Percentiles rank a stretch among this genome's conserved stretches.
phyloP scores from a whole-genome alignment of 164 flowering plant genomes.

The Vitis labrusca region DNA sequence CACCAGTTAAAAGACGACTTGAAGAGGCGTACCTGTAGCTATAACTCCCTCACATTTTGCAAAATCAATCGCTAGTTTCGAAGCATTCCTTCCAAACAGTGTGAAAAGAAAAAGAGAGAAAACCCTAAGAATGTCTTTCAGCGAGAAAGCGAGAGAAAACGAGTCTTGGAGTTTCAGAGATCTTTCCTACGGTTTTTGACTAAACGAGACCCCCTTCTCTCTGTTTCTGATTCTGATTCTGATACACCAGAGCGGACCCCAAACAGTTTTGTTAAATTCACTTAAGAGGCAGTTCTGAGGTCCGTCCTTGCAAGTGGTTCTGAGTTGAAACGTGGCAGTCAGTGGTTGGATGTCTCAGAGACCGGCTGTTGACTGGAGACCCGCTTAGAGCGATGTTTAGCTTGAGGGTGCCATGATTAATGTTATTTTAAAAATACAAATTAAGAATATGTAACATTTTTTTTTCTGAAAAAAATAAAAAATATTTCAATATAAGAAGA shows the following conservation, averaged over 20 bases:
- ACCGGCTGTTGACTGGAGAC: neutral
- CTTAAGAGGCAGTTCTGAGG: conserved; percentile 16
- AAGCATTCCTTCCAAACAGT: neutral
- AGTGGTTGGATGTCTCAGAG: neutral
- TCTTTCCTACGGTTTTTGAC: conserved; percentile 2
- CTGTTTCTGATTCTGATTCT: neutral
- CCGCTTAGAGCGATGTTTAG: too few relatives aligned
- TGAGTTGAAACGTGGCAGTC: neutral
- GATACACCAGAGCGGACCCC: conserved; percentile 10
- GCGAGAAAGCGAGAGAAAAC: neutral
- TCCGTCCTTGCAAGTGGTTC: neutral
- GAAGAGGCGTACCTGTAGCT: conserved; percentile 6
- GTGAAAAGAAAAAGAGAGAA: neutral
- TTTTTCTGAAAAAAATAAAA: too few relatives aligned
- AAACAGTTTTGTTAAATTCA: conserved; percentile 3
- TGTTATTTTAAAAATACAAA: too few relatives aligned
- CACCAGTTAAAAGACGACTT: neutral
- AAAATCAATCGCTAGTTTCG: neutral
- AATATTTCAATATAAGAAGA: too few relatives aligned
- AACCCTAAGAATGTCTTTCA: neutral
- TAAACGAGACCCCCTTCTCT: neutral
- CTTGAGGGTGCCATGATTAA: too few relatives aligned
- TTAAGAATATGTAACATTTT: too few relatives aligned
- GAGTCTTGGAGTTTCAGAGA: conserved; percentile 5
- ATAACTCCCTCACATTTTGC: neutral